A percentile compares a stretch with the other conserved stretches of the same genome.
Conservation (phyloP, 73 alveolate species). For the Blepharisma stoltei region DNA sequence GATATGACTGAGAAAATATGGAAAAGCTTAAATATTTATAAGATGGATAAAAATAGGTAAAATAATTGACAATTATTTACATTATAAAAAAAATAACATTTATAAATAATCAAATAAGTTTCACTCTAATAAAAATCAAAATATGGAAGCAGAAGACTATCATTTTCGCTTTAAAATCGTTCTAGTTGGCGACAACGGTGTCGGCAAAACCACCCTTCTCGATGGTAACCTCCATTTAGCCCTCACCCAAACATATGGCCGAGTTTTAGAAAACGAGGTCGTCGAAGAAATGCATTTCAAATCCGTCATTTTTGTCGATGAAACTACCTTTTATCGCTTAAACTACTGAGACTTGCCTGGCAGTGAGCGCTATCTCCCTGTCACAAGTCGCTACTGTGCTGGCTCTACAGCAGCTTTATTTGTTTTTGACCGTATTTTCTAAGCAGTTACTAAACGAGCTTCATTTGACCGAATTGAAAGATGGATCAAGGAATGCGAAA, state of each 20-base stretch:
- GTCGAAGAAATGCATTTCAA: slow-evolving; percentile 90
- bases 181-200: slow-evolving; percentile 89
- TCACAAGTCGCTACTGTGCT: slow-evolving; percentile 84
- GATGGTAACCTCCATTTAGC: slow-evolving; percentile 83
- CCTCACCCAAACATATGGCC: slow-evolving; percentile 84
- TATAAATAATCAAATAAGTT: no score
- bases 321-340: slow-evolving; percentile 70
- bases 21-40: no score
- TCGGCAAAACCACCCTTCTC: slow-evolving; percentile 88
- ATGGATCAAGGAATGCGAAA: slow-evolving; percentile 90
- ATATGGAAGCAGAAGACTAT: slow-evolving; percentile 73
- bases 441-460: slow-evolving; percentile 76
- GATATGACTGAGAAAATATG: no score
- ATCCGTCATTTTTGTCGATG: slow-evolving; percentile 71
- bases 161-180: slow-evolving; percentile 79
- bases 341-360: slow-evolving; percentile 98
- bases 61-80: no score
- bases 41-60: no score
- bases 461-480: slow-evolving; percentile 94
- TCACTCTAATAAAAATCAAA: no score
- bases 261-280: slow-evolving; percentile 84
- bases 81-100: no score
- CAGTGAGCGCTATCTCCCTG: slow-evolving; percentile 90
- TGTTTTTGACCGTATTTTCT: slow-evolving; percentile 76
- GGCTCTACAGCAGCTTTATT: slow-evolving; percentile 96